A percentile compares a stretch with the other conserved stretches of the same genome.
Conservation (phyloP, 768 basidiomycete species). For the Boletus vermiculosoides region DNA sequence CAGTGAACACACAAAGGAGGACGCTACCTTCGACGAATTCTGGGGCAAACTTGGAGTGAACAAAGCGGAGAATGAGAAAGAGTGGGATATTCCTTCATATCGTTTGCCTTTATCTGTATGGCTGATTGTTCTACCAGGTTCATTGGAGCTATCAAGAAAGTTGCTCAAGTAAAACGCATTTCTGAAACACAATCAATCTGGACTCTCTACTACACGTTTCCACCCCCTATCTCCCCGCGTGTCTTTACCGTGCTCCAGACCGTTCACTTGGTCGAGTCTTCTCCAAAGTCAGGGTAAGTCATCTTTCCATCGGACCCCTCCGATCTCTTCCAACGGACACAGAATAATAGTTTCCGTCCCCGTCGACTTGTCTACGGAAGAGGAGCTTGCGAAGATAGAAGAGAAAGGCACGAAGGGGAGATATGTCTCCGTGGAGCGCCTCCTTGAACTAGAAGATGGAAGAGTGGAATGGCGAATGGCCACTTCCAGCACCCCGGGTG, state of each 20-base stretch:
- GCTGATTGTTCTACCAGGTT: slow-evolving; percentile 44
- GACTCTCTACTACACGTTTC: slow-evolving; percentile 71
- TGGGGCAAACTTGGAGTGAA: slow-evolving; percentile 67
- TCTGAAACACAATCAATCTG: slow-evolving; percentile 66
- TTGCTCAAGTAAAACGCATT: slow-evolving; percentile 57
- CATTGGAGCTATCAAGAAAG: slow-evolving; percentile 63
- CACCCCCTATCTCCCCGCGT: slow-evolving; percentile 67
- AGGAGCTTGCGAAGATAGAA: slow-evolving; percentile 59
- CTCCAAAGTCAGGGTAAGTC: slow-evolving; percentile 60
- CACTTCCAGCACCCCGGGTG: slow-evolving; percentile 69
- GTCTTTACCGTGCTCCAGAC: slow-evolving; percentile 76
- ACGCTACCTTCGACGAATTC: slow-evolving; percentile 70
- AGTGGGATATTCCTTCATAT: slow-evolving; percentile 41
- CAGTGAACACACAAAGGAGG: slow-evolving; percentile 62
- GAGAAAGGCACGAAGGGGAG: slow-evolving; percentile 63
- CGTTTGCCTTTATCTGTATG: neutral
- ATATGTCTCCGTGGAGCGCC: slow-evolving; percentile 67
- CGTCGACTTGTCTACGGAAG: slow-evolving; percentile 58
- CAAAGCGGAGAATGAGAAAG: slow-evolving; percentile 67
- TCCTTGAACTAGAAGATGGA: slow-evolving; percentile 61
- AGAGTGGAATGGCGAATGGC: slow-evolving; percentile 80
- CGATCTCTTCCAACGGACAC: neutral
- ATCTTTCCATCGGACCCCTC: neutral
- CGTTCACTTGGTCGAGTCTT: slow-evolving; percentile 46
- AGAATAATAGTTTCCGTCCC: slow-evolving; percentile 58